Evolutionary conservation across 371 early-diverging fungal genomes (phyloP).

Genomic region (Dinochytrium kinnereticum): DNA sequence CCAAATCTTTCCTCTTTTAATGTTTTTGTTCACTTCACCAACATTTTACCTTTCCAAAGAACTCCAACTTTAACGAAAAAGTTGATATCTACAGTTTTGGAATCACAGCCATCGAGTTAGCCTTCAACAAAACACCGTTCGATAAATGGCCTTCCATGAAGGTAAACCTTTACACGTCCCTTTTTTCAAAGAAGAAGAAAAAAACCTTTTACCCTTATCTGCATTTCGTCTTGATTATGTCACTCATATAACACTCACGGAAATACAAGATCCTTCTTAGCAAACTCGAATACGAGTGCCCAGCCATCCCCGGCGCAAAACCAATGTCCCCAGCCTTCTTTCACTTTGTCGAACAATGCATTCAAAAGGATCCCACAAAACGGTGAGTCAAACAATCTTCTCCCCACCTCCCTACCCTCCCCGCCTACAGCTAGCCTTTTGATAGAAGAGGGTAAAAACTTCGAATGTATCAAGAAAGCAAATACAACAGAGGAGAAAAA

Average conservation of each 20-base stretch:
- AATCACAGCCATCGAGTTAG: conserved; percentile 60
- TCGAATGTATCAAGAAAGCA: too few relatives aligned
- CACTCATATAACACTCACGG: too few relatives aligned
- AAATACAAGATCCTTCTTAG: conserved; percentile 48
- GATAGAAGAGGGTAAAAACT: too few relatives aligned
- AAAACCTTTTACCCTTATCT: too few relatives aligned
- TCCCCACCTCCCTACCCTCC: too few relatives aligned
- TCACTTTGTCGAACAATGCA: conserved; percentile 46
- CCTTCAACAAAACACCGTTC: conserved; percentile 58
- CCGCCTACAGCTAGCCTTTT: too few relatives aligned
- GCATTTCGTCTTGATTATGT: too few relatives aligned
- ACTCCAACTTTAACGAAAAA: conserved; percentile 50
- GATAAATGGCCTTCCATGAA: conserved; percentile 62
- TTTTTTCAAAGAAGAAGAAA: too few relatives aligned
- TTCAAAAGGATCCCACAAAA: conserved; percentile 49
- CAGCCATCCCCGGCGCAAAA: conserved; percentile 40
- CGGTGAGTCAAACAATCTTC: conserved; percentile 34
- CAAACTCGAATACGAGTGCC: conserved; percentile 55
- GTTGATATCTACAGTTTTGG: conserved; percentile 64
- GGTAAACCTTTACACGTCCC: conserved; percentile 38
- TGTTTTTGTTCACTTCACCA: conserved; percentile 1
- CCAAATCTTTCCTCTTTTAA: conserved; percentile 10
- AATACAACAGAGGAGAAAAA: too few relatives aligned
- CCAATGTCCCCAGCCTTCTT: conserved; percentile 46
- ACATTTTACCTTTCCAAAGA: conserved; percentile 31